Percentiles rank a stretch among this genome's conserved stretches.
Evolutionary conservation across 257 asterid genomes (phyloP).

Genomic region (Jacaranda mimosifolia): DNA sequence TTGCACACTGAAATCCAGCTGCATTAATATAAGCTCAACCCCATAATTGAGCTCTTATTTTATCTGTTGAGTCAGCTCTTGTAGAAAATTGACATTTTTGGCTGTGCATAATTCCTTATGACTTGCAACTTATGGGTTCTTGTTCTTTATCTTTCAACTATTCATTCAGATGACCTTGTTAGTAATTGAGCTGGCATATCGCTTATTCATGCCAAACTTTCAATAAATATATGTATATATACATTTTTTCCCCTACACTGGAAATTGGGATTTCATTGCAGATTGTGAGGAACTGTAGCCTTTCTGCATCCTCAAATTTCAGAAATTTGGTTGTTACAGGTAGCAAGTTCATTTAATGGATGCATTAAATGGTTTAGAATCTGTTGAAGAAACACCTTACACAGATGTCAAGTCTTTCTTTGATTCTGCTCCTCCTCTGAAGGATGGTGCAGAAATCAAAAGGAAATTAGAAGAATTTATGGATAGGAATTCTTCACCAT

Average conservation of each 20-base stretch:
- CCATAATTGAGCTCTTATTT: too few species aligned
- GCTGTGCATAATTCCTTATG: conserved; percentile 3
- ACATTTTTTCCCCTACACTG: background rate
- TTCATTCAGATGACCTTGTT: conserved; percentile 12
- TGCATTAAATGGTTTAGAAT: conserved; percentile 37
- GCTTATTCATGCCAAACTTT: conserved; percentile 5
- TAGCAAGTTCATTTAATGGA: conserved; percentile 45
- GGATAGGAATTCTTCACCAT: conserved; percentile 38
- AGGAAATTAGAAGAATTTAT: conserved; percentile 60
- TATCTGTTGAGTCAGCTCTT: too few species aligned
- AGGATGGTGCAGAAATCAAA: conserved; percentile 62
- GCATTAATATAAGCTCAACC: too few species aligned
- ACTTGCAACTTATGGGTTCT: conserved; percentile 9
- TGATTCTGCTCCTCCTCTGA: conserved; percentile 86
- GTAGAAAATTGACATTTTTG: too few species aligned
- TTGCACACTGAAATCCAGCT: too few species aligned
- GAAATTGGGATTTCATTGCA: background rate
- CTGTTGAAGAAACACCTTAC: conserved; percentile 48
- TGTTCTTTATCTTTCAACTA: conserved; percentile 21
- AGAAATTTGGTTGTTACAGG: conserved; percentile 2
- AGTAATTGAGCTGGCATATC: conserved; percentile 7
- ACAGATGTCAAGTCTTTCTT: conserved; percentile 73
- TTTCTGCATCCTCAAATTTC: conserved; percentile 26
- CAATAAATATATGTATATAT: background rate
- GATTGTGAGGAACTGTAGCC: background rate